phyloP scores from a whole-genome alignment of 345 rosid species.

The Balakata baccata region DNA sequence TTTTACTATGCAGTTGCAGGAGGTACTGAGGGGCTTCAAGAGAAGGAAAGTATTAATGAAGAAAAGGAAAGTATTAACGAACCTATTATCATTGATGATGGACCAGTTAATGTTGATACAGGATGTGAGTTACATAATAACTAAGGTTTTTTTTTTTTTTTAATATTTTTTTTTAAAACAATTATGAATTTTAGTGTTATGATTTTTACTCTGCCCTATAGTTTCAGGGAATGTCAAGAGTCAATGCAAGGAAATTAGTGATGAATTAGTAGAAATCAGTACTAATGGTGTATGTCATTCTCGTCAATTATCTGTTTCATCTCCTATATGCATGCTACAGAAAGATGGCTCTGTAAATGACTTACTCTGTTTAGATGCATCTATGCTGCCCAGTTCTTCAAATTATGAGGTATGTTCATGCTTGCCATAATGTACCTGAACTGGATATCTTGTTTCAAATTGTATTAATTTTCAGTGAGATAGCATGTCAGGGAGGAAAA shows the following conservation, averaged over 20 bases:
- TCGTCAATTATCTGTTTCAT: conserved; percentile 7
- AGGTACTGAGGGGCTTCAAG: neutral
- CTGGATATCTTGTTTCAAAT: neutral
- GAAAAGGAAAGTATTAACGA: conserved; percentile 12
- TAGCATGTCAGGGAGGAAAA: neutral
- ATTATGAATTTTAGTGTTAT: neutral
- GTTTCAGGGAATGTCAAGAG: conserved; percentile 11
- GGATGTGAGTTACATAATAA: conserved; percentile 13
- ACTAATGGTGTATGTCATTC: conserved; percentile 9
- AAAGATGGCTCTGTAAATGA: conserved; percentile 15
- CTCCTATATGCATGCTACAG: conserved; percentile 9
- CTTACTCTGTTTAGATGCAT: conserved; percentile 17
- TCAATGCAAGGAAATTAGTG: conserved; percentile 12
- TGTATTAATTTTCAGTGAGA: neutral
- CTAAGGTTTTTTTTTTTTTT: too few relatives aligned
- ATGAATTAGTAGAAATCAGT: conserved; percentile 19
- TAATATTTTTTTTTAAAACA: too few relatives aligned
- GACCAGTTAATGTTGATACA: conserved; percentile 22
- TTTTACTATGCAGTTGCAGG: conserved; percentile 24
- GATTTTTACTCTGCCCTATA: conserved; percentile 3
- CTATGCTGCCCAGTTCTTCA: conserved; percentile 26
- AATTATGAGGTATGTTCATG: conserved; percentile 19
- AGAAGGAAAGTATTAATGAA: conserved; percentile 9
- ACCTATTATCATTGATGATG: conserved; percentile 15
- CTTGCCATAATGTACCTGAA: neutral